These are phyloP conservation scores for Psophocarpus tetragonolobus DNA, from an alignment of 306 rosid species.

Conservation along the genomic window DNA sequence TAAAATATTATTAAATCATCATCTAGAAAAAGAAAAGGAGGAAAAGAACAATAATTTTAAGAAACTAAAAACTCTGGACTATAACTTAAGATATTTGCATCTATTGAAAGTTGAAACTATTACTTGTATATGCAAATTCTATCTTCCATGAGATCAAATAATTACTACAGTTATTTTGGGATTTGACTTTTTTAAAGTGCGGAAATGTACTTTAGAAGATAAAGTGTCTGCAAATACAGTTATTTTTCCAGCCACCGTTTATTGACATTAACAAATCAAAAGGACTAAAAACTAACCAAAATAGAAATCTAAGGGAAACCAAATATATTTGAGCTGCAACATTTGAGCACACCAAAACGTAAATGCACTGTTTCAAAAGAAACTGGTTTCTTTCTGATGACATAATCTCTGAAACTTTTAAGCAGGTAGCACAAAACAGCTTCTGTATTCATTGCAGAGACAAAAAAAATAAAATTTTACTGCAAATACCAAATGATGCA, in stretches of 20 bases:
- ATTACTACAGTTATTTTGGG: too few relatives aligned
- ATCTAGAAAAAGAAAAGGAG: not conserved
- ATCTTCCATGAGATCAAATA: not conserved
- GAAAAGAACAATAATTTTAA: not conserved
- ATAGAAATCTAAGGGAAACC: not conserved
- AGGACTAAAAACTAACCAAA: not conserved
- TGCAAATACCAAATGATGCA: not conserved
- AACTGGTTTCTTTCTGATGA: not conserved
- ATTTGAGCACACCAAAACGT: not conserved
- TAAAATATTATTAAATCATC: not conserved
- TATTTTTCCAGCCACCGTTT: too few relatives aligned
- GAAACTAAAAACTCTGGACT: not conserved
- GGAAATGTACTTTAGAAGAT: too few relatives aligned
- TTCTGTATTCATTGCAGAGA: not conserved
- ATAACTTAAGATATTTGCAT: not conserved
- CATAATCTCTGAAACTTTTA: not conserved
- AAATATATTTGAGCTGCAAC: not conserved
- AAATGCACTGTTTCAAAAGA: not conserved
- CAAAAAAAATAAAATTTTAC: not conserved
- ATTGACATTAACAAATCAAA: not conserved
- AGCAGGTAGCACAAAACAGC: not conserved
- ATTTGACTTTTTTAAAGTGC: too few relatives aligned
- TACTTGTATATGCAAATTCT: not conserved
- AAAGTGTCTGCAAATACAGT: too few relatives aligned
- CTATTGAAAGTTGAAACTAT: not conserved